Evolutionary conservation across 2,329 filamentous ascomycete genomes (phyloP).

Genomic region (Alternaria alternata): DNA sequence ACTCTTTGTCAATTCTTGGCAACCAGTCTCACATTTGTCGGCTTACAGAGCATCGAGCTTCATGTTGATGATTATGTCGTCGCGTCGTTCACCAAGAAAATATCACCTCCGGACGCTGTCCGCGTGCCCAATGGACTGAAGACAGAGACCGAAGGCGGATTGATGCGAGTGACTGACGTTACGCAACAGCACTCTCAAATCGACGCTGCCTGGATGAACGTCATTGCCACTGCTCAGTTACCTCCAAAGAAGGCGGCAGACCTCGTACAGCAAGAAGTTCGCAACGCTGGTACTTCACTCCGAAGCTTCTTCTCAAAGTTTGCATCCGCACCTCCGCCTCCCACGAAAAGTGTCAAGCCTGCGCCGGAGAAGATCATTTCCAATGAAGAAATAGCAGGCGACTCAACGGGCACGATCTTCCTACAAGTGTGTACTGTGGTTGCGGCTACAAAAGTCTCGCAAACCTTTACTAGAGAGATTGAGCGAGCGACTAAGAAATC

Average conservation of each 20-base stretch:
- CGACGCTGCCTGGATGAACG: constrained; percentile 87
- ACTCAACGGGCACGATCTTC: constrained; percentile 82
- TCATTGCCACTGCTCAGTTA: constrained; percentile 82
- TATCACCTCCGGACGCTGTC: constrained; percentile 77
- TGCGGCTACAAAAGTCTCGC: constrained; percentile 77
- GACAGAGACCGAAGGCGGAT: constrained; percentile 80
- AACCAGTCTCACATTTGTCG: constrained; percentile 95
- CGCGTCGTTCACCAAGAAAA: constrained; percentile 81
- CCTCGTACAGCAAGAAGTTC: constrained; percentile 46
- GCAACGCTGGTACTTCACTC: constrained; percentile 45
- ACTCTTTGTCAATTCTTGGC: constrained; percentile 91
- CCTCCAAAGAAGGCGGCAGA: constrained; percentile 46
- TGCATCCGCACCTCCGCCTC: constrained; percentile 32
- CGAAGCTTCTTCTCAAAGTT: constrained; percentile 54
- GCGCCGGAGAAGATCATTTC: constrained; percentile 24
- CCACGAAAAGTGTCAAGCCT: constrained; percentile 31
- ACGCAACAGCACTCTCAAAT: constrained; percentile 90
- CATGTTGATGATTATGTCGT: constrained; percentile 89
- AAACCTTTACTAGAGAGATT: constrained; percentile 80
- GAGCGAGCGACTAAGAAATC: constrained; percentile 97
- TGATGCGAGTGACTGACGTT: constrained; percentile 87
- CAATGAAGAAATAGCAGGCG: constrained; percentile 72
- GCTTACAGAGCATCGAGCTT: constrained; percentile 84
- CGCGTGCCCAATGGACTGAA: constrained; percentile 80
- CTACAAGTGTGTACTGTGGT: constrained; percentile 85